Base-by-base conservation (phyloP, 2,329 filamentous ascomycete genomes). In the Verticillium zaregamsianum region DNA sequence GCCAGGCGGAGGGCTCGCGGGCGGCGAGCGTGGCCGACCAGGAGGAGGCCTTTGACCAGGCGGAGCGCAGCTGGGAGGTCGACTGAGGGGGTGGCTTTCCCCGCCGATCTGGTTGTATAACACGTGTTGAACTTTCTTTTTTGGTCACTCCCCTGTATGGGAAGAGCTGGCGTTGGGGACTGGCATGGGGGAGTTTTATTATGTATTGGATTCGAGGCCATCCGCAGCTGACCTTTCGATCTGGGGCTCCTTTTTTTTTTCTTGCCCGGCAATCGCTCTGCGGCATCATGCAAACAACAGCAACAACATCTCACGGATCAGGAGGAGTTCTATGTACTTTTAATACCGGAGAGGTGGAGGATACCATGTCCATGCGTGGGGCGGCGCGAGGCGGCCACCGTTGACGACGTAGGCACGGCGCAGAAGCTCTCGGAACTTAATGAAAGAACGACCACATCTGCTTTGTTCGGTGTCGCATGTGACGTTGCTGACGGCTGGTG, bases 1-100 rank as follows among this genome's bases (percentile, higher is more conserved):
- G 72, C 63, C 76, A 73, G 60, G 74, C 71, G 14, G 71, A 73
- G 55, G 76, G 75, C 58, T 70, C 74, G 60, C 70, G 62, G 28
- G 61, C 55, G 55, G 57, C 59, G 17, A 63, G 61, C 49, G 57
- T 59, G 49, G 55, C 59, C 23, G 56, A 61, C 31, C 57, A 9
- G 45, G 17, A 23, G 45, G 45, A 52, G 20, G 45, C 45, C 6
- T 23, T 23, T 5, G 61, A 61, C 45, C 37, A 58, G 17, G 60
- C 59, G 23, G 66, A 61, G 25, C 66, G 61, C 35, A 59, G 55
- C 28, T 61, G 63, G 59, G 65, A 65, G 32, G 62, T 65, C 28
- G 64, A 66, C 58, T 67, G 66, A 65, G 32, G 61, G 40, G 17
- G 17, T n/a, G 7, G 5, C 11, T 55, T 14, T n/a, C 32, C 15